Evolutionary conservation across 2,329 filamentous ascomycete species (phyloP), one percentile per base, ranked within the genome.

Genomic region (Cercospora sp.): DNA sequence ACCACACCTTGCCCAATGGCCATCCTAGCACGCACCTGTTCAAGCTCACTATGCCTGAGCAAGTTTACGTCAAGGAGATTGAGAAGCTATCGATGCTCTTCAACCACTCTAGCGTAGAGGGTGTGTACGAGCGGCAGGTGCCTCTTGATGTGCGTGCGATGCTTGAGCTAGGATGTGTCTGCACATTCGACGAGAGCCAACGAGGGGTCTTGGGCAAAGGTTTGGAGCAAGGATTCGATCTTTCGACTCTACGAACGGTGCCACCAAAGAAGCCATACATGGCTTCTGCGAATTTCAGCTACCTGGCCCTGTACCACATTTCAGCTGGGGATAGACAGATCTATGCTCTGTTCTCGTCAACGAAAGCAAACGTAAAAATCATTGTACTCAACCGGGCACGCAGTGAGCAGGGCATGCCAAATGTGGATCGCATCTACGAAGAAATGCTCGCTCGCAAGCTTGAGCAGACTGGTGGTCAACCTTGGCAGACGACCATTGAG

Each of bases 1-100:
- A 90, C 75, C 91, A 97, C 79, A 97, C 92, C 3, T 83, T 99
- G 7, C 95, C 95, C 0, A 99, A 99, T 74, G 95, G 95, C 0
- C 95, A 98, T 79, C 90, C 92, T 3, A 98, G 94, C 0, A 91
- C 92, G 3, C 93, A 99, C 82, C 85, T 99, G 4, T 98, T 98
- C 86, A 96, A 94, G 81, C 85, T 99, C 42, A 94, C 91, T 0
- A 92, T 99, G 80, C 86, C 92, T 0, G 95, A 99, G 78, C 90
- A 95, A 65, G 86, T 91, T 0, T 99, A 96, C 80, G 88, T 97
- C 69, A 88, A 89, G 55, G 92, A 98, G 78, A 85, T 90, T 0
- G 90, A 93, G 69, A 96, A 93, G 77, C 90, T 98, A 69, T 88
- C 90, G 1, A 81, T 90, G 30, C 83, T 98, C 1, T 94, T 97